Evolutionary conservation across 257 asterid species (phyloP).

Genomic region (Rubia yunnanensis): DNA sequence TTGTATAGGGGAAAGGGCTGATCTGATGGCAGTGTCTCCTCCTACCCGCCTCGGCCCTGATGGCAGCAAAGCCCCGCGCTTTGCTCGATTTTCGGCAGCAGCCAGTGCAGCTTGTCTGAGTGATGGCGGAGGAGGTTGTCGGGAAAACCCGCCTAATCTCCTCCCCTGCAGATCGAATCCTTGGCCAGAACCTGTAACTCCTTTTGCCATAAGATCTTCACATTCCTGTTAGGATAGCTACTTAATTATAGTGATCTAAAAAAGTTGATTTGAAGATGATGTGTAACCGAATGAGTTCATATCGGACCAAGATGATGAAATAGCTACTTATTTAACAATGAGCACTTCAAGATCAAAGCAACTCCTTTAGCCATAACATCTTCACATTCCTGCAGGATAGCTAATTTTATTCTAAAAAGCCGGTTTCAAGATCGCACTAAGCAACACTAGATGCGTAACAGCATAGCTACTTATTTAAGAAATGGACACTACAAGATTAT

Average conservation of each 20-base stretch:
- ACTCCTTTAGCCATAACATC: constrained; percentile 65
- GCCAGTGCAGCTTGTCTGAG: constrained; percentile 51
- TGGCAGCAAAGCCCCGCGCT: constrained; percentile 34
- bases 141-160: constrained; percentile 71
- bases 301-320: no score
- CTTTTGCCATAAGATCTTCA: constrained; percentile 64
- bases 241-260: neutral
- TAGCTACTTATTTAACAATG: no score
- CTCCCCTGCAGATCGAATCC: constrained; percentile 79
- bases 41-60: constrained; percentile 66
- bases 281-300: no score
- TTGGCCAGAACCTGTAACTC: constrained; percentile 61
- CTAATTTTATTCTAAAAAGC: neutral
- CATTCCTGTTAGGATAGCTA: constrained; percentile 50
- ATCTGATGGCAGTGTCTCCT: constrained; percentile 60
- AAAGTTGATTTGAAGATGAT: no score
- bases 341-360: no score
- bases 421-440: neutral
- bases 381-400: constrained; percentile 78
- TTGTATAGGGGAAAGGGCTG: constrained; percentile 60
- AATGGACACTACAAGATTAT: no score
- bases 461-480: no score
- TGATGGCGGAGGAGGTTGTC: constrained; percentile 50
- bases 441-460: no score
- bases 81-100: constrained; percentile 60